Percentiles rank a stretch among this genome's conserved stretches.
phyloP scores from a whole-genome alignment of 805 yeast species.

The Wickerhamiella nectarea region DNA sequence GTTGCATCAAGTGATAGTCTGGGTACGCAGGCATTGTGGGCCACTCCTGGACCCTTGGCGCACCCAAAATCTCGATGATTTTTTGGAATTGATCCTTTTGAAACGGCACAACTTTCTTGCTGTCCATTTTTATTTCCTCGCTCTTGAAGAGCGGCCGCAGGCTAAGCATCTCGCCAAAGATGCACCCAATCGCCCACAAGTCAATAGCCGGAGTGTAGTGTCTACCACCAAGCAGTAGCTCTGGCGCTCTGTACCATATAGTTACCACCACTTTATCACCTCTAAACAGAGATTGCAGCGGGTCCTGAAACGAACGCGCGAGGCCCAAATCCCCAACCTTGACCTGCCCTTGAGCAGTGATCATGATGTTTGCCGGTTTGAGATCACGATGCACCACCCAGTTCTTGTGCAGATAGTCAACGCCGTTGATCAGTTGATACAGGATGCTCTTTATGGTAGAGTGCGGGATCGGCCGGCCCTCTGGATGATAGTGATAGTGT shows the following conservation, averaged over 20 bases:
- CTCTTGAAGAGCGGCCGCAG: conserved; percentile 92
- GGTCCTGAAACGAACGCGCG: conserved; percentile 77
- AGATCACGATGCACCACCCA: conserved; percentile 94
- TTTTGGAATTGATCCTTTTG: conserved; percentile 86
- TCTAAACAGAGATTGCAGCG: conserved; percentile 70
- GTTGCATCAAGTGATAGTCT: conserved; percentile 55
- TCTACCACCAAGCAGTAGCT: conserved; percentile 73
- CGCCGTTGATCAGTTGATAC: conserved; percentile 89
- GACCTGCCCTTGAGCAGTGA: conserved; percentile 73
- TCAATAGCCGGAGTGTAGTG: conserved; percentile 90
- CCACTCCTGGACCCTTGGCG: conserved; percentile 73
- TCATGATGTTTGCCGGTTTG: conserved; percentile 97
- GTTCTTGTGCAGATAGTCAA: conserved; percentile 80
- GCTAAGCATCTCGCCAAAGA: conserved; percentile 78
- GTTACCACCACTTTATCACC: conserved; percentile 96
- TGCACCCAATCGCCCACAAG: conserved; percentile 93
- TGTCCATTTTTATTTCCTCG: conserved; percentile 92
- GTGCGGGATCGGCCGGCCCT: conserved; percentile 62
- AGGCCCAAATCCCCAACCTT: conserved; percentile 92
- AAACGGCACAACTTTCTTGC: conserved; percentile 84
- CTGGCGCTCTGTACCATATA: conserved; percentile 95
- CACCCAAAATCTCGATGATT: conserved; percentile 84
- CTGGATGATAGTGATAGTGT: conserved; percentile 88
- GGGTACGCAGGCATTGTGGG: conserved; percentile 68
- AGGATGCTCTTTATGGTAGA: conserved; percentile 63